A percentile compares a stretch with the other conserved stretches of the same genome.
These are phyloP conservation scores for Globisporangium recalcitrans DNA, from an alignment of 352 stramenopile genomes.

Conservation along the genomic window DNA sequence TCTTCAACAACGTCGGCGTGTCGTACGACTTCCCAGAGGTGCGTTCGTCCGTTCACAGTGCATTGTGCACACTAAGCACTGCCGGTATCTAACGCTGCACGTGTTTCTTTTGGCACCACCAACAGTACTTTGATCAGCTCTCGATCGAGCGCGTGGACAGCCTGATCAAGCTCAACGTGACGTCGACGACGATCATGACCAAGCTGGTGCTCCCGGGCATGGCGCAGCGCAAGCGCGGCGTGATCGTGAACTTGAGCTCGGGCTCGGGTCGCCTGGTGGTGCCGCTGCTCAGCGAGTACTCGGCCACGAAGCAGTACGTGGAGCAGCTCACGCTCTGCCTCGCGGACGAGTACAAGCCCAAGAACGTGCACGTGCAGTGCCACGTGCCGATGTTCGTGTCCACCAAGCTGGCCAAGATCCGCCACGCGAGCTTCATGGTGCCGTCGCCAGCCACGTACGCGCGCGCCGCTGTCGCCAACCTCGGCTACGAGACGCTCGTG, in stretches of 20 bases:
- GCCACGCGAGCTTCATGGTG: constrained; percentile 91
- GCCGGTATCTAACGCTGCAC: too few species aligned
- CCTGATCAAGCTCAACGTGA: constrained; percentile 89
- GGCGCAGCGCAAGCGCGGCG: constrained; percentile 91
- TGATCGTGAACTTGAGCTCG: constrained; percentile 97
- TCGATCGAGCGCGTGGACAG: constrained; percentile 88
- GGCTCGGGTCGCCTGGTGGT: constrained; percentile 93
- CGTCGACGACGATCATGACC: constrained; percentile 73
- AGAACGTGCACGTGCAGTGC: constrained; percentile 94
- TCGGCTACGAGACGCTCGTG: constrained; percentile 90
- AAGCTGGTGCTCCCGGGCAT: constrained; percentile 92
- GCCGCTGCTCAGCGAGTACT: constrained; percentile 96
- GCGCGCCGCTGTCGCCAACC: constrained; percentile 85
- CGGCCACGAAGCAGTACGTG: constrained; percentile 96
- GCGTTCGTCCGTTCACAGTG: too few species aligned
- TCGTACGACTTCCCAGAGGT: constrained; percentile 96
- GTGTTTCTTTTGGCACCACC: too few species aligned
- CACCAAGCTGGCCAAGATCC: constrained; percentile 99
- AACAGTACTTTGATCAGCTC: constrained; percentile 95
- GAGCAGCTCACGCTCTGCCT: constrained; percentile 96
- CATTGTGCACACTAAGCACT: too few species aligned
- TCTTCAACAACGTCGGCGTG: constrained; percentile 99
- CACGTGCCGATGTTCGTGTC: constrained; percentile 99
- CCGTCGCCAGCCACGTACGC: constrained; percentile 90
- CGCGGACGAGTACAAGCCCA: constrained; percentile 92